Evolutionary conservation across 2,329 filamentous ascomycete species (phyloP), one percentile per base, ranked within the genome.

Genomic region (Cordyceps tenuipes): DNA sequence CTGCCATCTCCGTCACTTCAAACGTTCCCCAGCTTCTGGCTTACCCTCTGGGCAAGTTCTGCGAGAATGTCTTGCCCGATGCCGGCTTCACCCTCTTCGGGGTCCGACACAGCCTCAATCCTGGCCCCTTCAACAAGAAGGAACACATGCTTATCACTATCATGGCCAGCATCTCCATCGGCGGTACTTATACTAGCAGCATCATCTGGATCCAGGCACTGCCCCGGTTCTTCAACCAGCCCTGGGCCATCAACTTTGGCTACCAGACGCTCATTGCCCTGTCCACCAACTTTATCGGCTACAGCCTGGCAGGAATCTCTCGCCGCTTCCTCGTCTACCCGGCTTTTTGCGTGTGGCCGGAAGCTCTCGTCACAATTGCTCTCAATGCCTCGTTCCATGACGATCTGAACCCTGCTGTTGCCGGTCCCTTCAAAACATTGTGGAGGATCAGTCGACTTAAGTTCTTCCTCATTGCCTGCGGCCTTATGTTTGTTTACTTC

Each of bases 71-170:
- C 23, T 63, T 75, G 48, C 72, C 74, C 5, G 72, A 73, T 64
- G 48, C 62, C 17, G 63, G 68, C 5, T 73, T 76, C 23, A 71
- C 66, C 0, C 63, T 74, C 3, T 72, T 71, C 62, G 73, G 73
- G 0, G 63, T 69, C 13, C 68, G 70, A 12, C 73, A 75, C 63
- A 74, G 69, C 23, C 67, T 78, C 6, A 82, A 81, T 59, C 78
- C 79, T 0, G 78, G 79, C 0, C 74, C 74, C 0, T 83, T 83
- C 66, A 79, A 74, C 61, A 76, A 77, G 60, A 83, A 83, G 63
- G 80, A 83, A 64, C 79, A 83, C 64, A 75, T 80, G 64, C 67
- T 83, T 5, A 77, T 82, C 51, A 76, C 76, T n/a, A 77, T 81
- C 62, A 81, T 81, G 77, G 79, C 83, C 36, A 84, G 84, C 66